Conservation (phyloP, 768 basidiomycete genomes). For the Termitomyces sp. region DNA sequence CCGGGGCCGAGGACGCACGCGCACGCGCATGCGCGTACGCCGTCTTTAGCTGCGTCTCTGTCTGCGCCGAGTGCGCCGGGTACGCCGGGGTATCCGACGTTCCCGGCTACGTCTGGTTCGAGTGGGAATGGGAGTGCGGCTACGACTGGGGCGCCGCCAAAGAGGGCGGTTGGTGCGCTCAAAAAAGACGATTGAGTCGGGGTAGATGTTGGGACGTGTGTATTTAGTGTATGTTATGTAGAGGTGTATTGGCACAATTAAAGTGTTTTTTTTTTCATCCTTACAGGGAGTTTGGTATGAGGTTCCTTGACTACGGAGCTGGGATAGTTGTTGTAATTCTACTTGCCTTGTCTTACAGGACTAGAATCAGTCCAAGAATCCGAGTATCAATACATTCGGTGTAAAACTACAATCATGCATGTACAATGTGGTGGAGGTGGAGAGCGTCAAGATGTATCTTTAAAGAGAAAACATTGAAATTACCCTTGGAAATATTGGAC, state of each 20-base stretch:
- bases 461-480: no score
- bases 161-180: conserved; percentile 13
- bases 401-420: no score
- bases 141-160: conserved; percentile 20
- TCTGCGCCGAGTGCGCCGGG: no score
- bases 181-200: conserved; percentile 31
- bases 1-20: neutral
- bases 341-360: no score
- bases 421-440: no score
- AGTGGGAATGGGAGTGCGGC: conserved; percentile 20
- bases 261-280: neutral
- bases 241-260: neutral
- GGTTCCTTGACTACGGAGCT: no score
- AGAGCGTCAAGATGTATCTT: no score
- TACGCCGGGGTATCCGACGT: conserved; percentile 27
- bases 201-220: neutral
- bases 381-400: no score
- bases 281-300: neutral
- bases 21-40: neutral
- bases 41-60: neutral
- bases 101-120: conserved; percentile 27
- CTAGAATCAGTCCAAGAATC: no score
- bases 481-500: no score
- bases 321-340: no score
- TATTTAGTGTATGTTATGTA: neutral